Conservation (phyloP, 2,329 filamentous ascomycete genomes). For the Cordyceps farinosa region DNA sequence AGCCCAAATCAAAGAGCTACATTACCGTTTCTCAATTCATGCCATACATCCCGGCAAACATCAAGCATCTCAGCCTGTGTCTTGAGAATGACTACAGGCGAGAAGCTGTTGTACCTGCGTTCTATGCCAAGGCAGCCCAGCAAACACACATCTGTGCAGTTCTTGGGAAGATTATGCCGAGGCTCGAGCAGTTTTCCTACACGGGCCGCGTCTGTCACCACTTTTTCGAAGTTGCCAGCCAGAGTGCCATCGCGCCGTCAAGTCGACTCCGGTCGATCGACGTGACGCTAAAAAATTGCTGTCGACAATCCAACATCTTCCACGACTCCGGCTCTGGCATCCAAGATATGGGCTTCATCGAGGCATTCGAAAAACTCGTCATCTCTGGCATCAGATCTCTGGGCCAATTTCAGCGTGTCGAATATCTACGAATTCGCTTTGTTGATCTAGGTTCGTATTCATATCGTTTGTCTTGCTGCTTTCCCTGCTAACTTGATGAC, state of each 20-base stretch:
- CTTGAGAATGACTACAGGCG: conserved; percentile 70
- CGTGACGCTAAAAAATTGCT: conserved; percentile 71
- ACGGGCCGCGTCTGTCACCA: conserved; percentile 67
- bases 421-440: conserved; percentile 67
- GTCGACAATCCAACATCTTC: conserved; percentile 52
- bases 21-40: conserved; percentile 64
- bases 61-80: conserved; percentile 63
- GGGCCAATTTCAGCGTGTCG: conserved; percentile 54
- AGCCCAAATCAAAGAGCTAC: conserved; percentile 71
- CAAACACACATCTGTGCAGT: conserved; percentile 62
- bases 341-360: conserved; percentile 68
- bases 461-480: not conserved
- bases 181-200: conserved; percentile 65
- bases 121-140: conserved; percentile 57
- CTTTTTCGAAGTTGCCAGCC: conserved; percentile 61
- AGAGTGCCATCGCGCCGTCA: conserved; percentile 44
- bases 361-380: conserved; percentile 66
- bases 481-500: conserved; percentile 20
- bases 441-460: conserved; percentile 60
- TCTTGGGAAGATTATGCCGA: conserved; percentile 57
- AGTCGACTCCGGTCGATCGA: conserved; percentile 63
- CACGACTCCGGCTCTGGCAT: conserved; percentile 67
- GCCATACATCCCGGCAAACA: conserved; percentile 50
- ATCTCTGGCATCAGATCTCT: conserved; percentile 60
- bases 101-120: conserved; percentile 57